These are phyloP conservation scores for Jamesozyma hellenica DNA, from an alignment of 805 yeast genomes.

Conservation along the genomic window DNA sequence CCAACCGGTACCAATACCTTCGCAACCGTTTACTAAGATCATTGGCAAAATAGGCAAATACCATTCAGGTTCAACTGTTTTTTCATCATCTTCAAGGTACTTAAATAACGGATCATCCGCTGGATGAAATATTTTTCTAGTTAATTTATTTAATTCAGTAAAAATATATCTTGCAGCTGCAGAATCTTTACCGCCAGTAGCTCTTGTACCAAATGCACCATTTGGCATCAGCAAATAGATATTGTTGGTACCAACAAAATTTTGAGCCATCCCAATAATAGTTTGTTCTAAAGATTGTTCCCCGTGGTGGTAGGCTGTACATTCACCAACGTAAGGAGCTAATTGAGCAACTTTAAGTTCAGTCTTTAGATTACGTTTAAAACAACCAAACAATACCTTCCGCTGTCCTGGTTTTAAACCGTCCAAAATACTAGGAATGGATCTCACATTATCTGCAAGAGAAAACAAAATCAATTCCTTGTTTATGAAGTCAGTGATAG, in stretches of 20 bases:
- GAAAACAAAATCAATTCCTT: constrained; percentile 90
- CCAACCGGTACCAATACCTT: constrained; percentile 99
- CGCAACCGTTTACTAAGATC: constrained; percentile 90
- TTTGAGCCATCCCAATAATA: constrained; percentile 88
- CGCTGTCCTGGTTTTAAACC: constrained; percentile 97
- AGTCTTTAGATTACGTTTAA: constrained; percentile 59
- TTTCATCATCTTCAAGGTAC: constrained; percentile 87
- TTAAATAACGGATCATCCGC: constrained; percentile 68
- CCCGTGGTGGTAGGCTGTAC: constrained; percentile 93
- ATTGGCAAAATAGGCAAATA: constrained; percentile 90
- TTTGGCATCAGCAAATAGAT: constrained; percentile 75
- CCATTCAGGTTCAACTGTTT: constrained; percentile 91
- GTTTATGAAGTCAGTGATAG: constrained; percentile 88
- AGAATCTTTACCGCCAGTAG: constrained; percentile 95
- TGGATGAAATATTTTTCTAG: constrained; percentile 66
- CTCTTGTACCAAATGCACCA: constrained; percentile 94
- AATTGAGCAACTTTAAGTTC: constrained; percentile 88
- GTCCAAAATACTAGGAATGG: constrained; percentile 88
- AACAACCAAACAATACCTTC: constrained; percentile 80
- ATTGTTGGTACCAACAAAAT: constrained; percentile 87
- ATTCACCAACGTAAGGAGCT: constrained; percentile 80
- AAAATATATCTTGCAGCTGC: constrained; percentile 96
- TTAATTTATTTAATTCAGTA: constrained; percentile 70
- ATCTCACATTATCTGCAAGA: constrained; percentile 92
- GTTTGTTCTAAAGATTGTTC: constrained; percentile 82